Evolutionary conservation across 441 rosid species (phyloP).

Genomic region (Croton setiger): DNA sequence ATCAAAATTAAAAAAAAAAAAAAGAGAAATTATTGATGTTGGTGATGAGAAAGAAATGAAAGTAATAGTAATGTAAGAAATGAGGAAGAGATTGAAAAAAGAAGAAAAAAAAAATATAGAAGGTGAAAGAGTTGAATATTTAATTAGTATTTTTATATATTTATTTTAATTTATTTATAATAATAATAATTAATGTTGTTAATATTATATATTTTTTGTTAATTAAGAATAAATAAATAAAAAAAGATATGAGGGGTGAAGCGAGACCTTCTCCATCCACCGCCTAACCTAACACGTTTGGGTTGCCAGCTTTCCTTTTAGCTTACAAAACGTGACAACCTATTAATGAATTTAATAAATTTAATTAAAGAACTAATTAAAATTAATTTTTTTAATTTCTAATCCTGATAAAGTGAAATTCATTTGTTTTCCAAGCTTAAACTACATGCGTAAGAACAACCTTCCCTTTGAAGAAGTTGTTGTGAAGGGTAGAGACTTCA

Average conservation of each 20-base stretch:
- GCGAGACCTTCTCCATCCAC: slow-evolving; percentile 20
- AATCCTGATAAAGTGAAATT: too few relatives aligned
- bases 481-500: too few relatives aligned
- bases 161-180: not conserved
- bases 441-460: too few relatives aligned
- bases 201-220: not conserved
- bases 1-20: not conserved
- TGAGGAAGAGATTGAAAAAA: not conserved
- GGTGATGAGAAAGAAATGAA: slow-evolving; percentile 1
- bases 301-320: slow-evolving; percentile 1
- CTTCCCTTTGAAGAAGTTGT: too few relatives aligned
- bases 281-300: slow-evolving; percentile 26
- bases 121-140: not conserved
- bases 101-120: not conserved
- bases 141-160: not conserved
- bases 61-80: not conserved
- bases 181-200: not conserved
- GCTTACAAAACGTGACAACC: slow-evolving; percentile 13
- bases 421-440: too few relatives aligned
- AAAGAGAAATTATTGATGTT: not conserved
- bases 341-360: too few relatives aligned
- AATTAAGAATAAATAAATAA: not conserved
- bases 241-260: slow-evolving; percentile 7
- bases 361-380: too few relatives aligned
- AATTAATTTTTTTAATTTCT: too few relatives aligned